Base-by-base conservation (phyloP, 2,329 filamentous ascomycete species). In the Ophiostoma ips region DNA sequence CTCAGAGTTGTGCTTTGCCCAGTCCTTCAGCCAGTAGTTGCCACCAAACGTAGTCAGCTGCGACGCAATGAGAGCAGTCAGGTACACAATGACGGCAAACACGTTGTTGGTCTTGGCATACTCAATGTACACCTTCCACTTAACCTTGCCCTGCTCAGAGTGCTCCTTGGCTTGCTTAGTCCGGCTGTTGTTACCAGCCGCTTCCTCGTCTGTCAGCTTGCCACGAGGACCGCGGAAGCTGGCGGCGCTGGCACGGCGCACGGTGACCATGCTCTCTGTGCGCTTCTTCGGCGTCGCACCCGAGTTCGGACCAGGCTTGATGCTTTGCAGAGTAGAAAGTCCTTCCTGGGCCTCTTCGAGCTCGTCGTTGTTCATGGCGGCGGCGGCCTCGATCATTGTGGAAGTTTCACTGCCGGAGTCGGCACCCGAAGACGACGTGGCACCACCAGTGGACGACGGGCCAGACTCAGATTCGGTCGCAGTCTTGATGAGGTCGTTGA, bases 71-170 rank as follows among this genome's bases (percentile, higher is more conserved):
- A 96, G 72, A 49, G 87, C 79, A 40, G 83, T 43, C 15, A 94
- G 60, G 64, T 96, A 98, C 57, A 95, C 72, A 15, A 67, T 66
- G 9, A 98, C 92, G 12, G 92, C 94, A 51, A 77, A 70, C 15
- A 95, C 66, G 63, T 96, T 95, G 71, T 87, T 95, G 52, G 87
- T 87, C 68, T 87, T 95, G 51, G 92, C 94, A 61, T 98, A 98
- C 66, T 95, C 89, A 16, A 73, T 71, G 62, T 98, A 98, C 28
- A 98, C 90, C 66, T 81, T 77, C 89, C 92, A 96, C 66, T 95
- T 96, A 58, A 98, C 92, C 64, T 96, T 95, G 60, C 92, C 92
- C 68, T 98, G 88, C 64, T 98, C 88, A 2, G 79, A 76, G 57
- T 84, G 83, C 64, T 98, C 92, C 66, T 95, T 94, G 51, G 73